A percentile compares a stretch with the other conserved stretches of the same genome.
Conservation (phyloP, 768 basidiomycete genomes). For the Naganishia randhawae region DNA sequence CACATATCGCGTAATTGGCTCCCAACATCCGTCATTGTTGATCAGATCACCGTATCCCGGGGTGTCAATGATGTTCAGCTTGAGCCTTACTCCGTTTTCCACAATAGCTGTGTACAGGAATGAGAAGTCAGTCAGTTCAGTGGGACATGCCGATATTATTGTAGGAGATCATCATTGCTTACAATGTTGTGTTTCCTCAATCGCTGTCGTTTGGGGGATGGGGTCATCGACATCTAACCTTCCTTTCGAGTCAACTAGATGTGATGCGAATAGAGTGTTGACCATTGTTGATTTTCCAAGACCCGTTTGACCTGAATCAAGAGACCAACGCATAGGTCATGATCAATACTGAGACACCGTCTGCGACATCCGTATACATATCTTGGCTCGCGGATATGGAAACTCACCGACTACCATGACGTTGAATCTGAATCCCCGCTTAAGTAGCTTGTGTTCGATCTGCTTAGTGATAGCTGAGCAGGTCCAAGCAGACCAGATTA, state of each 20-base stretch:
- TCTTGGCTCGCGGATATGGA: too few species aligned
- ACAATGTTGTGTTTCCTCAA: conserved; percentile 93
- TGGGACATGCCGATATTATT: not conserved
- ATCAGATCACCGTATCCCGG: conserved; percentile 98
- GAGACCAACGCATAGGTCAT: too few species aligned
- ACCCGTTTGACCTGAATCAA: conserved; percentile 89
- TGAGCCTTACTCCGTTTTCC: conserved; percentile 90
- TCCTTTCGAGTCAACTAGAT: conserved; percentile 96
- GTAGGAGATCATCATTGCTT: conserved; percentile 44
- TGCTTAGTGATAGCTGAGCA: conserved; percentile 74
- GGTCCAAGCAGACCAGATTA: not conserved
- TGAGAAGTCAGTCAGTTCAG: not conserved
- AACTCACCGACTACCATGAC: conserved; percentile 84
- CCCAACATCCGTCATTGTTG: conserved; percentile 99
- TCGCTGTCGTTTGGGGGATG: conserved; percentile 92
- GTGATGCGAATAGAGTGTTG: conserved; percentile 98
- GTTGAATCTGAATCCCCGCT: conserved; percentile 99
- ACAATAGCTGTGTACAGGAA: conserved; percentile 67
- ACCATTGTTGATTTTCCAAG: conserved; percentile 97
- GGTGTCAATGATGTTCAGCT: conserved; percentile 97
- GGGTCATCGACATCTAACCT: conserved; percentile 81
- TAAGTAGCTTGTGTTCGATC: conserved; percentile 98
- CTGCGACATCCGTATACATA: too few species aligned
- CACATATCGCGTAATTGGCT: conserved; percentile 97
- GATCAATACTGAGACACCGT: too few species aligned